phyloP scores from a whole-genome alignment of 2,329 filamentous ascomycete species.

The Verticillium nubilum region DNA sequence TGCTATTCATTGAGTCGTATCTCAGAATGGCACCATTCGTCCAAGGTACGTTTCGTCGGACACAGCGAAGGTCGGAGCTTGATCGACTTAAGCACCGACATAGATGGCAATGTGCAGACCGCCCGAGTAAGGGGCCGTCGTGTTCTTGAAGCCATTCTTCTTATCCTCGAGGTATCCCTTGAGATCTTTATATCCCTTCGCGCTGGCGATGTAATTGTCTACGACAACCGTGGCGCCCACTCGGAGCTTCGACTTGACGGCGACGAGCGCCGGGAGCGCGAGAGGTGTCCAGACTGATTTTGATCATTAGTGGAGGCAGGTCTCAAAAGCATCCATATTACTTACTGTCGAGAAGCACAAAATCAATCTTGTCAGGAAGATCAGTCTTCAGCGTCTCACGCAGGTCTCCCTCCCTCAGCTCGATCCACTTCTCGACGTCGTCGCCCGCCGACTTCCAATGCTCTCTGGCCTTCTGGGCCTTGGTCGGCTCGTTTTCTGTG shows the following conservation, averaged over 20 bases:
- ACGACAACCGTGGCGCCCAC: slow-evolving; percentile 41
- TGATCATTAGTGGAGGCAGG: neutral
- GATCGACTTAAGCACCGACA: neutral
- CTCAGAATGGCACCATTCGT: no score
- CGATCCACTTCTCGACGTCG: slow-evolving; percentile 43
- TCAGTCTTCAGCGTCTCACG: slow-evolving; percentile 43
- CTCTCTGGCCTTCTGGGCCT: slow-evolving; percentile 43
- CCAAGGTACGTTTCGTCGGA: no score
- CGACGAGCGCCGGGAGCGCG: slow-evolving; percentile 44
- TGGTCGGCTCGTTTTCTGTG: slow-evolving; percentile 53
- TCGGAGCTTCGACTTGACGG: slow-evolving; percentile 37
- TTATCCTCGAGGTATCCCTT: slow-evolving; percentile 37
- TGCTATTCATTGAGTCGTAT: no score
- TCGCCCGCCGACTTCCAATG: slow-evolving; percentile 48
- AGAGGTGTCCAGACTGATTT: slow-evolving; percentile 48
- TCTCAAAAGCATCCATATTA: slow-evolving; percentile 7
- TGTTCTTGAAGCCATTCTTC: slow-evolving; percentile 40
- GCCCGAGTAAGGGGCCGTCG: slow-evolving; percentile 23
- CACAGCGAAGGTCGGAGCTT: no score
- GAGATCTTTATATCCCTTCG: slow-evolving; percentile 39
- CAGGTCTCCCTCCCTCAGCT: slow-evolving; percentile 52
- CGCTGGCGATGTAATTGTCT: slow-evolving; percentile 40
- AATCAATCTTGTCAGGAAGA: slow-evolving; percentile 44
- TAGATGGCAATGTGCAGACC: slow-evolving; percentile 23
- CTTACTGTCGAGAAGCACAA: slow-evolving; percentile 57